Evolutionary conservation across 2,329 filamentous ascomycete species (phyloP), one percentile per base, ranked within the genome.

Genomic region (Talaromyces sp.): DNA sequence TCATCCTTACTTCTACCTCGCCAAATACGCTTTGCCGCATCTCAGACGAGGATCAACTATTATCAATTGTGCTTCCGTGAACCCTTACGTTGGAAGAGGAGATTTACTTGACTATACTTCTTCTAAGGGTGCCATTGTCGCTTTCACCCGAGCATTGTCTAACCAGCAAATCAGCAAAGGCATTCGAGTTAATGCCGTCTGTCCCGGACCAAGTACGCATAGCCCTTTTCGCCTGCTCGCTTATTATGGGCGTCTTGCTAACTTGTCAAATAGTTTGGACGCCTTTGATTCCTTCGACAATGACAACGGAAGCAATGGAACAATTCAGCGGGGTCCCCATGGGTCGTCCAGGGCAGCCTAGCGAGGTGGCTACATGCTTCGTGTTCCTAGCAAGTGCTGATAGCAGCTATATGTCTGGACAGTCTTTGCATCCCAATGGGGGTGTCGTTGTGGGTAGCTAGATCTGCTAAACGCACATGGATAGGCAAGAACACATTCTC

Each of bases 61-160:
- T 73, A 92, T 96, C 82, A 95, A 93, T 80, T 92, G 91, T 72
- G 87, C 90, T 50, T 92, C 89, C 35, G 88, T 95, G 73, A 93
- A 93, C 73, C 89, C 88, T 28, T 95, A 93, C 77, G 84, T 92
- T 63, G 91, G 91, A 42, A 88, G 90, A 1, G 88, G 88, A 0
- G 90, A 93, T 69, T 82, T 93, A 1, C 84, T 95, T 56, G 90
- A 95, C 75, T 93, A 95, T 78, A 92, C 90, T 0, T 86, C 88
- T 1, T 91, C 88, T 42, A 79, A 80, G 66, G 90, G 90, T 39
- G 90, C 89, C 60, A 88, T 95, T 67, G 78, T 93, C 3, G 84
- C 90, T 2, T 95, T 95, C 76, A 93, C 90, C 0, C 86, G 90
- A 39, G 89, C 84, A 0, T 79, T 95, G 25, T 88, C 86, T 63